phyloP scores from a whole-genome alignment of 2,329 filamentous ascomycete species.

The Trichoderma oligosporum region DNA sequence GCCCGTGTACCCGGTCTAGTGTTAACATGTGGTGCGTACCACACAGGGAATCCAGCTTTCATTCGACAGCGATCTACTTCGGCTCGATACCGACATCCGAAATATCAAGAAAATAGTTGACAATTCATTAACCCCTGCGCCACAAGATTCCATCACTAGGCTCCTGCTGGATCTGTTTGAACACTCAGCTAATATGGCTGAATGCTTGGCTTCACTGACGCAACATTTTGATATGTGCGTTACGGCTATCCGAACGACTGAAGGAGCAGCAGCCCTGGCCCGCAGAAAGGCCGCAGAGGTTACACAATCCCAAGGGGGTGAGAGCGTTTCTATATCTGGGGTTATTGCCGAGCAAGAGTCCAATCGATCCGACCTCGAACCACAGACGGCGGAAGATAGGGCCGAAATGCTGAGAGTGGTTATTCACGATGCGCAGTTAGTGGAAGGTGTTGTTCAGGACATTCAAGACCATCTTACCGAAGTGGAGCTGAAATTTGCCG shows the following conservation, averaged over 20 bases:
- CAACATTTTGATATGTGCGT: conserved; percentile 92
- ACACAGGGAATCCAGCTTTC: conserved; percentile 58
- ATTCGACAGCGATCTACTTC: conserved; percentile 71
- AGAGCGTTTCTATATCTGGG: conserved; percentile 60
- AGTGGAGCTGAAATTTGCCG: conserved; percentile 69
- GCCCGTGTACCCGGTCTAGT: neutral
- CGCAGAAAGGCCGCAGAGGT: conserved; percentile 65
- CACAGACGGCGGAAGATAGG: conserved; percentile 71
- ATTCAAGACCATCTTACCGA: conserved; percentile 71
- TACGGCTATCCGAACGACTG: conserved; percentile 84
- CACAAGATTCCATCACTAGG: conserved; percentile 43
- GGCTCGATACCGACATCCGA: conserved; percentile 71
- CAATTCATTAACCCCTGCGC: conserved; percentile 35
- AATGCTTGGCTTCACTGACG: conserved; percentile 73
- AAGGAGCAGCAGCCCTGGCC: conserved; percentile 69
- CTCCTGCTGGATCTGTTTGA: conserved; percentile 62
- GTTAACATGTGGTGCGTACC: neutral
- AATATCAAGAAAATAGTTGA: conserved; percentile 57
- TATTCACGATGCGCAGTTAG: conserved; percentile 63
- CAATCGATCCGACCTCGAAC: conserved; percentile 54
- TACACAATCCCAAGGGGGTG: conserved; percentile 44
- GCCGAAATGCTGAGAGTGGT: conserved; percentile 81
- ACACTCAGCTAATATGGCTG: conserved; percentile 78
- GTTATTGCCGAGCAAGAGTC: conserved; percentile 59
- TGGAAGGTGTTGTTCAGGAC: conserved; percentile 63